Evolutionary conservation across 129 eudicot species (phyloP), one percentile per base, ranked within the genome.

Genomic region (Artemisia tridentata): DNA sequence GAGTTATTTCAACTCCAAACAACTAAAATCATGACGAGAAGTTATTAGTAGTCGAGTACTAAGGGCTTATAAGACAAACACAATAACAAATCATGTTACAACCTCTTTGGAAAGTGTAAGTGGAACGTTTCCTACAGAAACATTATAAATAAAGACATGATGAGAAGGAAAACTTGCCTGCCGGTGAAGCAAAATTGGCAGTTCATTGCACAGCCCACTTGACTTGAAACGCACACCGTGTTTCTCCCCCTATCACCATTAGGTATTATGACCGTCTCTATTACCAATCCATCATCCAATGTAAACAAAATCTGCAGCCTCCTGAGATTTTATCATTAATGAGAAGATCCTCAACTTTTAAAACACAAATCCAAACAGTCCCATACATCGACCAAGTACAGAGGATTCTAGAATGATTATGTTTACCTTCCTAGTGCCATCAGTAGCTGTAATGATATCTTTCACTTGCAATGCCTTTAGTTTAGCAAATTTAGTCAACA

Each of bases 161-260:
- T 29, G 38, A 7, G 34, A 25, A 49, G 70, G 70, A 4, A 49
- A 68, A 79, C 86, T 74, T 82, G 71, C 98, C 97, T 89, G 76
- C 96, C 97, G 11, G 98, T 93, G 84, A 83, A 93, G 84, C 98
- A 93, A 65, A 93, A 93, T 81, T 93, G 97, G 79, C 98, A 93
- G 77, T 93, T 93, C 98, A 93, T 89, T 12, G 92, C 98, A 71
- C 98, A 93, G 6, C 98, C 96, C 54, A 93, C 98, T 85, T 93
- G 98, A 77, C 98, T 93, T 41, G 98, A 92, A 82, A 93, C 92
- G 75, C 98, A 93, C 7, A 93, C 96, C 41, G 98, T 92, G 25
- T 80, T 92, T 61, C 98, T 81, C 64, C 95, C 96, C 67, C 85
- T 76, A 19, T 72, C 88, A 51, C 84, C 84, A 8, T 77, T 77